phyloP scores from a whole-genome alignment of 495 filamentous ascomycete genomes.

The Aspergillus asperescens region DNA sequence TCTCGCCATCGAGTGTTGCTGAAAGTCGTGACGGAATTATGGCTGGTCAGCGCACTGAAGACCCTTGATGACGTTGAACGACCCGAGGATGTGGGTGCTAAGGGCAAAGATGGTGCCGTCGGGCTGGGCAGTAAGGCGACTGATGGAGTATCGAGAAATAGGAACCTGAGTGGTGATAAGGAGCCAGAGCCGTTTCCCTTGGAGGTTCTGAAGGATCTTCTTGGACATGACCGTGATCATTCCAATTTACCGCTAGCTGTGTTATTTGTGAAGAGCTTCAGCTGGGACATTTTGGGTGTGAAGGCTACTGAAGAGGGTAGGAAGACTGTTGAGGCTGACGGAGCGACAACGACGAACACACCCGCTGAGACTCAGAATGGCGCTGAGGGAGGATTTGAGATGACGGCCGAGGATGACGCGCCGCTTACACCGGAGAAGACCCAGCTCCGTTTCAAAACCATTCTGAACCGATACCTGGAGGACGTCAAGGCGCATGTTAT shows the following conservation, averaged over 20 bases:
- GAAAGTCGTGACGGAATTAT: conserved; percentile 88
- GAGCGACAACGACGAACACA: conserved; percentile 51
- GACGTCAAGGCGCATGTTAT: conserved; percentile 86
- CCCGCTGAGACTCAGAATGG: conserved; percentile 46
- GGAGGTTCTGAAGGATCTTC: conserved; percentile 92
- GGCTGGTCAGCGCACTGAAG: conserved; percentile 83
- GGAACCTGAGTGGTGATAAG: conserved; percentile 31
- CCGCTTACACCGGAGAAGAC: conserved; percentile 71
- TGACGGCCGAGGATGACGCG: conserved; percentile 50
- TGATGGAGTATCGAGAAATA: conserved; percentile 48
- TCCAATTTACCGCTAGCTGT: conserved; percentile 85
- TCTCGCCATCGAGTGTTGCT: conserved; percentile 80
- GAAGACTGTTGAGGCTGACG: conserved; percentile 82
- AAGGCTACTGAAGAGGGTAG: conserved; percentile 66
- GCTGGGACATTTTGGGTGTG: conserved; percentile 89
- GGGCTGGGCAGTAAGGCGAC: conserved; percentile 46
- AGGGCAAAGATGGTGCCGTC: conserved; percentile 55
- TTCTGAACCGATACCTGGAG: conserved; percentile 86
- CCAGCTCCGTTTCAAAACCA: conserved; percentile 80
- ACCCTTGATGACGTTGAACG: conserved; percentile 84
- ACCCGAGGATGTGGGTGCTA: conserved; percentile 73
- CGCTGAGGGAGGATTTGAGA: conserved; percentile 32
- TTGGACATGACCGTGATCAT: conserved; percentile 90
- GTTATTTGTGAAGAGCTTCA: conserved; percentile 91
- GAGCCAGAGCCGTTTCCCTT: conserved; percentile 82